Evolutionary conservation across 345 rosid species (phyloP).

Genomic region (Eucalyptus cloeziana): DNA sequence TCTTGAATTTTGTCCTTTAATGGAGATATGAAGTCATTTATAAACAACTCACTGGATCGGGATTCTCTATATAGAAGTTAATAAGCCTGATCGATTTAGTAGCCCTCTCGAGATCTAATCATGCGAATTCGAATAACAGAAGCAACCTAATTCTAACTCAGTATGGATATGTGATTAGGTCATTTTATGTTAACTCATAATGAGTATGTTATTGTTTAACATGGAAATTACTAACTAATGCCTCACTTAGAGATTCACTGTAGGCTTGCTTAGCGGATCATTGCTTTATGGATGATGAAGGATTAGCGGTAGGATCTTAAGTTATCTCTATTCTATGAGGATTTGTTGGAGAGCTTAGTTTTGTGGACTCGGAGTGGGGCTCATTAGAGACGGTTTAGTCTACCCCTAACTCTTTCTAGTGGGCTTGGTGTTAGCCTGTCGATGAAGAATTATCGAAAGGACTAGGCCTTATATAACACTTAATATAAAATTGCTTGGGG

Average conservation of each 20-base stretch:
- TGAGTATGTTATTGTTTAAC: not conserved
- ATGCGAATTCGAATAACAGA: not conserved
- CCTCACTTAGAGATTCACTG: not conserved
- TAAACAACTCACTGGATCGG: not conserved
- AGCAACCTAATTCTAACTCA: not conserved
- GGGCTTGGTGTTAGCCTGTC: not conserved
- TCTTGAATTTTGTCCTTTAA: not conserved
- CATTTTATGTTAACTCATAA: not conserved
- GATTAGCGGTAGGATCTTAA: not conserved
- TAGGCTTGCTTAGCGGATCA: not conserved
- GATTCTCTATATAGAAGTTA: not conserved
- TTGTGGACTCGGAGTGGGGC: not conserved
- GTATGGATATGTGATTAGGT: not conserved
- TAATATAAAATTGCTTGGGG: not conserved
- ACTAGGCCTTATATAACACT: not conserved
- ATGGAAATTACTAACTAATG: not conserved
- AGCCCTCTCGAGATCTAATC: not conserved
- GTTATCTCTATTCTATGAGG: not conserved
- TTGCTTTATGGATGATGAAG: not conserved
- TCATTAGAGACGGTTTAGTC: not conserved
- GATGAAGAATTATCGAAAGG: not conserved
- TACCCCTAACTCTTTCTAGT: not conserved
- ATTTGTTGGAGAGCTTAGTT: not conserved
- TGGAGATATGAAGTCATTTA: not conserved
- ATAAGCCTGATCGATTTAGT: not conserved